phyloP scores from a whole-genome alignment of 768 basidiomycete species.

The Bullera alba region DNA sequence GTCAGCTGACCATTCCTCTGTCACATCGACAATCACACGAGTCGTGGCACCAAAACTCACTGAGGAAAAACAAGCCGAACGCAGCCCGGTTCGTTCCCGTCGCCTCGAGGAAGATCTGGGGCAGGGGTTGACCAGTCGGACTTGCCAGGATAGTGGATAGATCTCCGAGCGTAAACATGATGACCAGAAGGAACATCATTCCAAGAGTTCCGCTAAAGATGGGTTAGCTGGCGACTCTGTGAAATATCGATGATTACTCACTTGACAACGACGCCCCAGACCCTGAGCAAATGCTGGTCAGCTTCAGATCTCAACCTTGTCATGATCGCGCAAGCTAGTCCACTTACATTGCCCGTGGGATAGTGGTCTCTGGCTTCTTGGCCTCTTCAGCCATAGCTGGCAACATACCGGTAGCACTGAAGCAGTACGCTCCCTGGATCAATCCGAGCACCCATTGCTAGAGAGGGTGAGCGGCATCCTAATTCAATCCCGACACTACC shows the following conservation, averaged over 20 bases:
- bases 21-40: background rate
- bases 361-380: slow-evolving; percentile 52
- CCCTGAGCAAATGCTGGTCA: slow-evolving; percentile 44
- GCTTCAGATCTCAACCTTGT: slow-evolving; percentile 2
- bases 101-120: slow-evolving; percentile 56
- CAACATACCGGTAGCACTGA: slow-evolving; percentile 59
- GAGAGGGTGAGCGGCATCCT: background rate
- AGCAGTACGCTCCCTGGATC: slow-evolving; percentile 52
- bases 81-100: slow-evolving; percentile 60
- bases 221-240: background rate
- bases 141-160: slow-evolving; percentile 54
- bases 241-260: slow-evolving; percentile 1
- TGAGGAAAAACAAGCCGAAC: slow-evolving; percentile 54
- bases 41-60: slow-evolving; percentile 40
- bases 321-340: slow-evolving; percentile 41
- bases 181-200: slow-evolving; percentile 56
- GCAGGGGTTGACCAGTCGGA: slow-evolving; percentile 58
- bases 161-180: slow-evolving; percentile 62
- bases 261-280: slow-evolving; percentile 48
- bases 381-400: slow-evolving; percentile 66
- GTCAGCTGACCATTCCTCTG: slow-evolving; percentile 4
- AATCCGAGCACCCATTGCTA: slow-evolving; percentile 56
- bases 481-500: background rate
- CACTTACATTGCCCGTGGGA: slow-evolving; percentile 56
- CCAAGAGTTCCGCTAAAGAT: slow-evolving; percentile 15